Evolutionary conservation across 257 asterid genomes (phyloP).

Genomic region (Solanum acaule): DNA sequence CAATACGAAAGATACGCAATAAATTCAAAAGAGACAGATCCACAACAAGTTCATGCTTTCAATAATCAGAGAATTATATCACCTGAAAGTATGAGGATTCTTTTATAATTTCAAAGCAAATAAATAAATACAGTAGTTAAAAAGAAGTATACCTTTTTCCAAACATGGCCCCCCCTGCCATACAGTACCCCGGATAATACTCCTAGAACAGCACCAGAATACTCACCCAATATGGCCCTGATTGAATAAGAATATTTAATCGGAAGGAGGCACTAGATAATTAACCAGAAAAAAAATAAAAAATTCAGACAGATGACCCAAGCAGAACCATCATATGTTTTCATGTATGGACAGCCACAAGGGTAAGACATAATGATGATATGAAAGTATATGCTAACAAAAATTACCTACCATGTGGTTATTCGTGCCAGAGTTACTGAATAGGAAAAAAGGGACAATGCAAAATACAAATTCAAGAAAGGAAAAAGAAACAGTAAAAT

Average conservation of each 20-base stretch:
- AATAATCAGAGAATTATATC: neutral
- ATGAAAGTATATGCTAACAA: neutral
- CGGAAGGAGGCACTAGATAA: neutral
- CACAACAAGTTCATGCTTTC: neutral
- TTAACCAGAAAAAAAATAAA: neutral
- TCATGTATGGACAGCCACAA: conserved; percentile 20
- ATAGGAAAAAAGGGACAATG: neutral
- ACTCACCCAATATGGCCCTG: conserved; percentile 86
- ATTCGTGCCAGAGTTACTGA: neutral
- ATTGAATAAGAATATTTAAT: conserved; percentile 8
- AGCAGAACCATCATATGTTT: neutral
- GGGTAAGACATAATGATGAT: neutral
- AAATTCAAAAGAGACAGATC: neutral
- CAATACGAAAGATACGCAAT: neutral
- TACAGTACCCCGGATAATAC: conserved; percentile 78
- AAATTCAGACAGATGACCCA: neutral
- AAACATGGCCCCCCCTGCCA: conserved; percentile 68
- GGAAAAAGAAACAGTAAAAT: neutral
- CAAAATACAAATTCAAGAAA: neutral
- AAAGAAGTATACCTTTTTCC: conserved; percentile 67
- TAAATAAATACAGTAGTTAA: neutral
- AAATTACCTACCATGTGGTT: neutral
- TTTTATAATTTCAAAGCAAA: neutral
- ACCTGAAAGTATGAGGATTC: neutral
- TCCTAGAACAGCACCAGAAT: conserved; percentile 97